Evolutionary conservation across 2,329 filamentous ascomycete species (phyloP), one percentile per base, ranked within the genome.

Genomic region (Lecanosticta acicola): DNA sequence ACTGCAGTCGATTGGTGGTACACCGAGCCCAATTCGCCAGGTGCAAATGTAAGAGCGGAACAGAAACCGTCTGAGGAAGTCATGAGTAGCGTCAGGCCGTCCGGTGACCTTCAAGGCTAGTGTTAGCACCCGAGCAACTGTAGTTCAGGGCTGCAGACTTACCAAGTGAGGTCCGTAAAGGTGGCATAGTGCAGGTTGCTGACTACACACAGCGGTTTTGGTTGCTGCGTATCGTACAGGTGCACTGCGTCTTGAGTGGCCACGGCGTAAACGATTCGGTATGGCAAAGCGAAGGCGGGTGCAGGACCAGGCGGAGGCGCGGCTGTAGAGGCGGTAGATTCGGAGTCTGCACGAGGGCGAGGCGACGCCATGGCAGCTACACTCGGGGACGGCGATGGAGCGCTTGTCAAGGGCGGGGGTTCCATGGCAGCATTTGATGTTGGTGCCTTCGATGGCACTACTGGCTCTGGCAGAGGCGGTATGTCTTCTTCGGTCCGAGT

Each of bases 21-120:
- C 3, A 81, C 70, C 54, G 91, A 83, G 10, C 93, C 93, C 1
- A 98, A 73, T 66, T 98, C 93, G 7, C 87, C 87, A 2, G 85
- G 73, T 1, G 79, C 69, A 62, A 98, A 98, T 0, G 89, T 85
- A 4, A 98, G 73, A 0, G 87, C 85, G 0, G 93, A 98, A 66
- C 93, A 98, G 71, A 97, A 98, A 0, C 93, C 93, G 66, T 98
- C 93, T 0, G 93, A 96, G 0, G 93, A 98, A n/a, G 89, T 93
- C 71, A 98, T 94, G 40, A 98, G 75, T 17, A 98, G 72, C 1
- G 84, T 89, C 34, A 80, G 74, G 10, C 85, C 85, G 66, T 90
- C 85, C 53, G 76, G 81, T 1, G 85, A 85, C 84, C 84, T 56
- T 35, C 2, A n/a, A 20, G 24, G 11, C 24, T 5, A 86, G 51